Evolutionary conservation across 129 eudicot species (phyloP), one percentile per base, ranked within the genome.

Genomic region (Arctium lappa): DNA sequence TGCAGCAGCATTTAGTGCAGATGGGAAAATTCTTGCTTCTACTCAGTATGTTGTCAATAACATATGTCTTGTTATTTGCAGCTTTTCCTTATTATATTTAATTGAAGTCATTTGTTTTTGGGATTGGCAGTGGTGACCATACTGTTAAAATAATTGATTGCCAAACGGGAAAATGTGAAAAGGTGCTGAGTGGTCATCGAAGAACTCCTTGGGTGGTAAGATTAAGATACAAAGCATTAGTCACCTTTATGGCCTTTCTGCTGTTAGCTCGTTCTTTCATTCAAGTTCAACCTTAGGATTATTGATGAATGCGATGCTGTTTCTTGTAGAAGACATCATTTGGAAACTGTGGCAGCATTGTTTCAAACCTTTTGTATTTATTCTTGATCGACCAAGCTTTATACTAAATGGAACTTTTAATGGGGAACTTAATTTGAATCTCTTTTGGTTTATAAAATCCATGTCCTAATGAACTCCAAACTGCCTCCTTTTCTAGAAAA

Each of bases 171-270:
- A 93, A 82, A 78, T 95, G 99, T 82, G 87, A 93, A 82, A 95
- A 95, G 85, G 97, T 95, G 85, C 80, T 95, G 46, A 88, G 91
- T 78, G 99, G 99, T 75, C 99, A 95, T 87, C 93, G 99, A 74
- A 91, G 99, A 91, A 95, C 99, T 42, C 99, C 99, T 73, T 95
- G 99, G 99, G 99, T 95, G 99, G 99, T 95, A 91, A 85, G 95
- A 42, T 62, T 95, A 91, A 85, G 95, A 42, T 62, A 44, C 42
- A 13, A 30, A 56, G 72, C 66, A n/a, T 68, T 79, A 42, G 31
- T 42, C 42, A 16, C 22, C 34, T 69, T 33, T 75, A 44, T 76
- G 32, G 72, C 60, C 63, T 37, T 48, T 69, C 22, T 33, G 77
- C 36, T 80, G 68, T 48, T 70, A 70, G 77, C 70, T 70, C 8